phyloP scores from a whole-genome alignment of 257 asterid species.

The Petunia axillaris region DNA sequence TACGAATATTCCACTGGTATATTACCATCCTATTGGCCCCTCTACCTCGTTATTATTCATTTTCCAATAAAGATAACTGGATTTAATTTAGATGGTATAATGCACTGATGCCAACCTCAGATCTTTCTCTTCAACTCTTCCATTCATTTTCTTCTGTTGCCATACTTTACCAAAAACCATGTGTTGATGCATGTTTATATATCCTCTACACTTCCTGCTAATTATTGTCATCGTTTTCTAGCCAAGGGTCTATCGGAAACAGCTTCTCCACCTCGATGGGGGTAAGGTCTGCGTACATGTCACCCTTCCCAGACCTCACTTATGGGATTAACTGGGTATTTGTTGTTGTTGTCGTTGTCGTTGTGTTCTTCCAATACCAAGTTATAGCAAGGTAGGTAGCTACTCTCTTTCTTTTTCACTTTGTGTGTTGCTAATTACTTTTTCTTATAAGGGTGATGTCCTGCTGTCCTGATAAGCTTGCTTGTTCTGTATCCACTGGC shows the following conservation, averaged over 20 bases:
- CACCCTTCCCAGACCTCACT: no score
- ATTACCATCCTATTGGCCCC: slow-evolving; percentile 36
- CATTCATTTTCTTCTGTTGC: neutral
- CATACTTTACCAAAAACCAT: neutral
- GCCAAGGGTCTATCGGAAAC: no score
- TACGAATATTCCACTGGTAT: slow-evolving; percentile 66
- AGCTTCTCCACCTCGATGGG: no score
- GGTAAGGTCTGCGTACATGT: no score
- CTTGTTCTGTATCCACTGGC: neutral
- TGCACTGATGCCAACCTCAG: neutral
- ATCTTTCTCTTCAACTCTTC: neutral
- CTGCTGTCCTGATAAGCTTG: neutral
- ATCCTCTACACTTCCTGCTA: no score
- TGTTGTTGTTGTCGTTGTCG: no score
- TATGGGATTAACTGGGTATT: no score
- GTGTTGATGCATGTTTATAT: neutral
- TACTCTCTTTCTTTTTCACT: neutral
- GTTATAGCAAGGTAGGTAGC: neutral
- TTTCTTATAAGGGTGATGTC: neutral
- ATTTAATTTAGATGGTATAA: neutral
- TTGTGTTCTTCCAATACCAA: neutral
- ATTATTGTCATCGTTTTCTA: no score
- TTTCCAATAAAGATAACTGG: neutral
- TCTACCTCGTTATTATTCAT: slow-evolving; percentile 17
- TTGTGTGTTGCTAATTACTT: neutral